A percentile compares a stretch with the other conserved stretches of the same genome.
Conservation (phyloP, 2,329 filamentous ascomycete genomes). For the Coniochaeta sp. region DNA sequence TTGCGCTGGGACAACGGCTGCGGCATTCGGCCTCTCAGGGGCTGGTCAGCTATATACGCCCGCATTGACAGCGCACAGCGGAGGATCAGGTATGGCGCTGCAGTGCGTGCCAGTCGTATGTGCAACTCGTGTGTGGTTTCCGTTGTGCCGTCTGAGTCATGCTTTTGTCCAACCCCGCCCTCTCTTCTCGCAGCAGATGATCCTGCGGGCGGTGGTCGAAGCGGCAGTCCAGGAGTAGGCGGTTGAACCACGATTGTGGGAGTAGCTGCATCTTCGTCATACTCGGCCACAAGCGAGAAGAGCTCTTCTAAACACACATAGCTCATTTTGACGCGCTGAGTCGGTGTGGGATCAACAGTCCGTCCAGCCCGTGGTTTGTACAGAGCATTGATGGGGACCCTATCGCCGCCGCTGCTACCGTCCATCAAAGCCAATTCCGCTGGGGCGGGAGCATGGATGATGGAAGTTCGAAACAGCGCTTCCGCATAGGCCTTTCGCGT, state of each 20-base stretch:
- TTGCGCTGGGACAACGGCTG: conserved; percentile 74
- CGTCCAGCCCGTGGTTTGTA: conserved; percentile 62
- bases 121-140: conserved; percentile 26
- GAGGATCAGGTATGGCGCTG: conserved; percentile 75
- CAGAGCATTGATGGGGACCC: conserved; percentile 51
- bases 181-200: conserved; percentile 7
- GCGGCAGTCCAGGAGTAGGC: conserved; percentile 30
- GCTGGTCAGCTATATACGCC: conserved; percentile 84
- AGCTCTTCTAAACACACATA: conserved; percentile 79
- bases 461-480: conserved; percentile 72
- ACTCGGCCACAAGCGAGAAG: conserved; percentile 55
- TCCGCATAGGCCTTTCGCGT: conserved; percentile 64
- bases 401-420: conserved; percentile 32
- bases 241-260: conserved; percentile 32
- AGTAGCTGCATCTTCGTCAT: conserved; percentile 28
- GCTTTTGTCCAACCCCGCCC: conserved; percentile 9
- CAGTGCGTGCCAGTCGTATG: conserved; percentile 62
- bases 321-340: conserved; percentile 61
- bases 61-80: conserved; percentile 75
- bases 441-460: conserved; percentile 61
- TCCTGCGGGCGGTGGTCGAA: conserved; percentile 6
- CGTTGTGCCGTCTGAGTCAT: background rate
- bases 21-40: conserved; percentile 80
- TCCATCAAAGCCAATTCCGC: conserved; percentile 51
- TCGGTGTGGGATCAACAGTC: conserved; percentile 61